Conservation (phyloP, 2,329 filamentous ascomycete genomes). For the Falciphora oryzae region DNA sequence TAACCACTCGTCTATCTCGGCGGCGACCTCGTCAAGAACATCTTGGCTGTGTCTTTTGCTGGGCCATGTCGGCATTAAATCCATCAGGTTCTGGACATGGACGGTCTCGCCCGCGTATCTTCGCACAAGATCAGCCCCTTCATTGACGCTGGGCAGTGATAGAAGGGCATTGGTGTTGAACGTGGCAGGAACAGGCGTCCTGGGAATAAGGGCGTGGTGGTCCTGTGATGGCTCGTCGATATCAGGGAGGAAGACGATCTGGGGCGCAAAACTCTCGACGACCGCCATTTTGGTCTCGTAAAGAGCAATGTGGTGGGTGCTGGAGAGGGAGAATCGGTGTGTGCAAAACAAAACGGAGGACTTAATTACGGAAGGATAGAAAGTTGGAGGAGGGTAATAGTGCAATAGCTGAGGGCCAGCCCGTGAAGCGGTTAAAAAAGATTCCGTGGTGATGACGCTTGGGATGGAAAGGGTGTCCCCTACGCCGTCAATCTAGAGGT, state of each 20-base stretch:
- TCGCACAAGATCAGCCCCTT: neutral
- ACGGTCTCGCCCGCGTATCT: neutral
- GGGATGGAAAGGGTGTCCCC: neutral
- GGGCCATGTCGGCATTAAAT: neutral
- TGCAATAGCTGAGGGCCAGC: neutral
- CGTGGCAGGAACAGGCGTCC: neutral
- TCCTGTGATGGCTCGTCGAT: neutral
- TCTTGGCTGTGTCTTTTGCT: neutral
- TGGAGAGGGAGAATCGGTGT: too few species aligned
- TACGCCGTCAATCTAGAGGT: neutral
- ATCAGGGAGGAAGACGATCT: neutral
- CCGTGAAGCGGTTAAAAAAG: neutral
- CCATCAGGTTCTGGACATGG: neutral
- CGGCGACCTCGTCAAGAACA: neutral
- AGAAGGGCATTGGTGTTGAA: neutral
- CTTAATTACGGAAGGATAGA: too few species aligned
- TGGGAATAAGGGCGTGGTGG: neutral
- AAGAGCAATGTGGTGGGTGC: too few species aligned
- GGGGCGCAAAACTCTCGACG: neutral
- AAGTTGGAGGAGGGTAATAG: neutral
- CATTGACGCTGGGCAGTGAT: neutral
- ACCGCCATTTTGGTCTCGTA: neutral
- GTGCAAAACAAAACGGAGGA: too few species aligned
- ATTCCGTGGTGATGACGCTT: neutral
- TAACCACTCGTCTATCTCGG: neutral